Conservation (phyloP, 169 alveolate species). For the Cryptosporidium canis region DNA sequence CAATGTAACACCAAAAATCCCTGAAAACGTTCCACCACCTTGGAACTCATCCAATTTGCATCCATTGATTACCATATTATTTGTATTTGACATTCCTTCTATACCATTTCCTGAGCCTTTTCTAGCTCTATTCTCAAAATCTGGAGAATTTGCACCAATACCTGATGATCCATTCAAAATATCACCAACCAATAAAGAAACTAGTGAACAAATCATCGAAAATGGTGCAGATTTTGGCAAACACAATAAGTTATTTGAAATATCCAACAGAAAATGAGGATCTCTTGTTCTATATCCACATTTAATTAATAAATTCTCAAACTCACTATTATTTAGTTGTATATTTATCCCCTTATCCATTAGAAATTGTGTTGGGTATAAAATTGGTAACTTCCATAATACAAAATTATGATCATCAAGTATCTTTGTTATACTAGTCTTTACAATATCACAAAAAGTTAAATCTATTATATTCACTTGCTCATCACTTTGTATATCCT, state of each 20-base stretch:
- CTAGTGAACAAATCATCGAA: constrained; percentile 19
- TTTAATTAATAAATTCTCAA: constrained; percentile 24
- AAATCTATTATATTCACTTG: constrained; percentile 43
- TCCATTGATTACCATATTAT: neutral
- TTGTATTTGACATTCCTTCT: neutral
- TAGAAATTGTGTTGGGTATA: constrained; percentile 40
- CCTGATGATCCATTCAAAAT: neutral
- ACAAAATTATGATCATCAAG: constrained; percentile 38
- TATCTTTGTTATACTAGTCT: constrained; percentile 44
- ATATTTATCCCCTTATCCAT: neutral
- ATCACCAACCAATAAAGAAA: constrained; percentile 14
- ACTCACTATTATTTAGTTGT: neutral
- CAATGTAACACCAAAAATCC: neutral
- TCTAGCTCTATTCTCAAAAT: neutral
- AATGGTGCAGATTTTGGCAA: constrained; percentile 56
- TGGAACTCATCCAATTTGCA: neutral
- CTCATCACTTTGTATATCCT: constrained; percentile 46
- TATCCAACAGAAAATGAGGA: constrained; percentile 48
- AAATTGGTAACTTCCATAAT: constrained; percentile 15
- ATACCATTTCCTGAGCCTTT: neutral
- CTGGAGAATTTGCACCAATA: neutral
- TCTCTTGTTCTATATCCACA: constrained; percentile 27
- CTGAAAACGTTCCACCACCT: neutral
- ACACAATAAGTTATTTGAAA: constrained; percentile 34
- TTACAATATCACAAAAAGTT: constrained; percentile 55